Evolutionary conservation across 2,329 filamentous ascomycete species (phyloP), one percentile per base, ranked within the genome.

Genomic region (Nothophaeocryptopus gaeumannii): DNA sequence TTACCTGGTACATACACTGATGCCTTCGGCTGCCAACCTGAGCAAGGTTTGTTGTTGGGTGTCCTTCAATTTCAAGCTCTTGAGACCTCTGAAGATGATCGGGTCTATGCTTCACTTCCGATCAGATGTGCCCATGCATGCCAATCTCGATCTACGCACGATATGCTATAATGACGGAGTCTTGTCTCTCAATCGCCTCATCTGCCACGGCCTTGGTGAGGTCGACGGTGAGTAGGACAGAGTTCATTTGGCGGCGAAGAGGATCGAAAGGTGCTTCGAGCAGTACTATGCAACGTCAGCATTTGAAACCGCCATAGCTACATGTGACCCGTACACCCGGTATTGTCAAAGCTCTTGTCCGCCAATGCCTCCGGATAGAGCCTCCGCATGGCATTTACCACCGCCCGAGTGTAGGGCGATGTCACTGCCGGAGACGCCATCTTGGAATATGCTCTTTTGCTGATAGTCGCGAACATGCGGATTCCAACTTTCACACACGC

Each of bases 321-420:
- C 13, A 26, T 8, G 10, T 42, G 2, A 26, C 31, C 5, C 54
- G 37, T 39, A 82, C 81, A 69, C 47, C 93, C 93, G n/a, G 95
- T 96, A 66, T 99, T 99, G 69, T 99, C 93, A 80, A 91, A 99
- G 58, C 86, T 84, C 61, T 85, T 85, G 67, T 97, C 93, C 8
- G 93, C 93, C 36, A 96, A 77, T 53, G 83, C 83, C 66, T 95
- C 89, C 0, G 93, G 93, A 67, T 96, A 99, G 85, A 96, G 75
- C 68, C 81, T 84, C 64, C 80, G 82, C 86, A 96, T 91, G 8
- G 88, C 84, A 61, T 77, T 76, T 50, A 95, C 85, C 42, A 95
- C 89, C 8, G 81, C 79, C 64, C 73, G 71, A 3, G 82, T 82
- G 66, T 86, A 88, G 4, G 82, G 82, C 51, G 81, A 81, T 39